A percentile compares a stretch with the other conserved stretches of the same genome.
These are phyloP conservation scores for Diaporthe aspalathi DNA, from an alignment of 2,329 filamentous ascomycete species.

Conservation along the genomic window DNA sequence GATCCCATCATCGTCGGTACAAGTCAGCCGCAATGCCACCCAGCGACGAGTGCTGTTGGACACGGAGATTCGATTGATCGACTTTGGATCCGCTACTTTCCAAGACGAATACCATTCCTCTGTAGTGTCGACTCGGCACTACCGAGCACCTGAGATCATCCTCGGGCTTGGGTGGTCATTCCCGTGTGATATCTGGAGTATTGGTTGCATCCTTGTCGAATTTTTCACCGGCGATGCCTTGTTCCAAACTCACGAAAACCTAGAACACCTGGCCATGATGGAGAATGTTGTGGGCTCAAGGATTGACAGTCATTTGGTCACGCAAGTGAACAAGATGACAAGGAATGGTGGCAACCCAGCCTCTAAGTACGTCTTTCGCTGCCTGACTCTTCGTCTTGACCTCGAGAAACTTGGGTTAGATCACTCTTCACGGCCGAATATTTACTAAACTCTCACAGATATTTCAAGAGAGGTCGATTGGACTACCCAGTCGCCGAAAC, in stretches of 20 bases:
- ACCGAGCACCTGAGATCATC: conserved; percentile 77
- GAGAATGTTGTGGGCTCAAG: conserved; percentile 71
- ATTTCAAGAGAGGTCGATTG: conserved; percentile 73
- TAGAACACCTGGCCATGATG: conserved; percentile 82
- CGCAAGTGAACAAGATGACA: conserved; percentile 67
- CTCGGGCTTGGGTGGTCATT: conserved; percentile 78
- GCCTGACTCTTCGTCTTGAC: not conserved
- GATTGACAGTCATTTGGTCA: conserved; percentile 70
- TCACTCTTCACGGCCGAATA: not conserved
- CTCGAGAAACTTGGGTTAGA: no score
- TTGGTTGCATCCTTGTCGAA: conserved; percentile 78
- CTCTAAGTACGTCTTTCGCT: conserved; percentile 63
- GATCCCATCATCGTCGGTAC: conserved; percentile 74
- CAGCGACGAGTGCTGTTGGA: conserved; percentile 74
- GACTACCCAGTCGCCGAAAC: conserved; percentile 75
- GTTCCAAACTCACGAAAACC: conserved; percentile 79
- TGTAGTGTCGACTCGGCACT: conserved; percentile 77
- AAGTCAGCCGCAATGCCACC: conserved; percentile 69
- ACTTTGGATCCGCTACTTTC: conserved; percentile 79
- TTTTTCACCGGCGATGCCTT: conserved; percentile 78
- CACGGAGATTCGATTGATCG: conserved; percentile 76
- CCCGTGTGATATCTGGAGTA: conserved; percentile 80
- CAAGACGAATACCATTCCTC: conserved; percentile 80
- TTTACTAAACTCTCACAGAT: conserved; percentile 58
- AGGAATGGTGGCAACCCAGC: conserved; percentile 70